A percentile compares a stretch with the other conserved stretches of the same genome.
These are phyloP conservation scores for Ophiocordyceps camponoti-saundersi DNA, from an alignment of 2,329 filamentous ascomycete species.

Conservation along the genomic window DNA sequence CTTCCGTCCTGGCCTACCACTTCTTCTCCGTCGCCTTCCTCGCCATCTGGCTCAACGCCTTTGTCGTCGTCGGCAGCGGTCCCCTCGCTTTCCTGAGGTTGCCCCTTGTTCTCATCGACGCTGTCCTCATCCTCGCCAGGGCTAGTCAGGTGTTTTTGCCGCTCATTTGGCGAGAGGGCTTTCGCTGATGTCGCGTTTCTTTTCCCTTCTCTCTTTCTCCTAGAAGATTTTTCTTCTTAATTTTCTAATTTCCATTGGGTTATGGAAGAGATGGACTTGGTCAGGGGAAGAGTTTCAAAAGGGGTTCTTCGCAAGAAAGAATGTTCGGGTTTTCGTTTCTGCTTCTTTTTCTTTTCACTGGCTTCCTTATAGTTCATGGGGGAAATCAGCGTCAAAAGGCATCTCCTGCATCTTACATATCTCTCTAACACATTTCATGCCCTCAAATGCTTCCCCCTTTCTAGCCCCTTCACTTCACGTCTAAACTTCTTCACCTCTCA, in stretches of 20 bases:
- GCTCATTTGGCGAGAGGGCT: constrained; percentile 53
- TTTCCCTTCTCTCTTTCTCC: neutral
- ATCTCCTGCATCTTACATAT: too few species aligned
- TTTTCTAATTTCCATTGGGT: neutral
- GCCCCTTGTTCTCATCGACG: constrained; percentile 48
- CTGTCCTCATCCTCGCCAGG: constrained; percentile 57
- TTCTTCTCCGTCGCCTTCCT: constrained; percentile 91
- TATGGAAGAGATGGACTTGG: neutral
- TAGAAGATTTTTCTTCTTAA: neutral
- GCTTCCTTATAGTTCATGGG: neutral
- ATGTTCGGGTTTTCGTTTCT: neutral
- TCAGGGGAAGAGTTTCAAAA: neutral
- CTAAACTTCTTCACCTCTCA: too few species aligned
- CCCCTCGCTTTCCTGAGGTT: constrained; percentile 22
- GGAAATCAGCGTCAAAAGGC: too few species aligned
- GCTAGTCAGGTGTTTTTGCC: constrained; percentile 72
- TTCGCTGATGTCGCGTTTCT: constrained; percentile 8
- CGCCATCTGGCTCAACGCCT: constrained; percentile 51
- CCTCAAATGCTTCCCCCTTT: too few species aligned
- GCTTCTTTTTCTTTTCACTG: neutral
- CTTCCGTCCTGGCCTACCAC: constrained; percentile 68
- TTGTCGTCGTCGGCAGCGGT: constrained; percentile 18
- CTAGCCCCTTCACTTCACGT: too few species aligned
- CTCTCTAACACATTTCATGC: too few species aligned
- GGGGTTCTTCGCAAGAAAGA: too few species aligned